Evolutionary conservation across 1,284 basidiomycete genomes (phyloP).

Genomic region (Fistulinella staudtii): DNA sequence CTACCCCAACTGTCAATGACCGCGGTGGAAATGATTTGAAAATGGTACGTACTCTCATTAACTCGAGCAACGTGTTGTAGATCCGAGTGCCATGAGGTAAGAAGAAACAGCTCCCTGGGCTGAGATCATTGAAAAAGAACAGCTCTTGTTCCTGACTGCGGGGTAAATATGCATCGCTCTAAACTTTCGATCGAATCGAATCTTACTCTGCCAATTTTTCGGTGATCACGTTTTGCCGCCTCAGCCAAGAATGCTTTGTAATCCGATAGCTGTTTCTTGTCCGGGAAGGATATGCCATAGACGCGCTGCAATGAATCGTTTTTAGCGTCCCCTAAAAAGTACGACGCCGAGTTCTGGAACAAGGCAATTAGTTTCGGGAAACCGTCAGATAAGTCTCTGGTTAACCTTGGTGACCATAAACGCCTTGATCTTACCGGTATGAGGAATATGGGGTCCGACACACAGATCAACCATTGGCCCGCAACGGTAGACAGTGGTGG

Average conservation of each 20-base stretch:
- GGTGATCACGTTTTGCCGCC: slow-evolving; percentile 95
- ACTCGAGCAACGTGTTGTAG: slow-evolving; percentile 91
- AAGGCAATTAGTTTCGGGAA: background rate
- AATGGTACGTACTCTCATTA: slow-evolving; percentile 72
- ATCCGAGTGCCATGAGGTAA: slow-evolving; percentile 96
- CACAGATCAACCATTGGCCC: slow-evolving; percentile 99
- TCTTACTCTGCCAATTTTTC: slow-evolving; percentile 84
- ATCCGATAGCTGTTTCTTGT: slow-evolving; percentile 92
- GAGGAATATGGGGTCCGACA: slow-evolving; percentile 95
- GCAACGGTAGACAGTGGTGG: slow-evolving; percentile 97
- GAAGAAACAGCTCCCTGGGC: slow-evolving; percentile 96
- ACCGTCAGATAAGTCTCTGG: background rate
- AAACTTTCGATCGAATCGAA: slow-evolving; percentile 9
- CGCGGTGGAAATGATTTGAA: background rate
- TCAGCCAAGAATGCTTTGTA: slow-evolving; percentile 97
- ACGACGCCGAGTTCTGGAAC: slow-evolving; percentile 89
- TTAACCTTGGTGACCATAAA: slow-evolving; percentile 89
- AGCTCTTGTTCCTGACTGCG: slow-evolving; percentile 82
- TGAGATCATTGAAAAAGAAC: slow-evolving; percentile 97
- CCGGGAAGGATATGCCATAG: slow-evolving; percentile 99
- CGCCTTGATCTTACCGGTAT: slow-evolving; percentile 97
- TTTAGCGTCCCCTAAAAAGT: slow-evolving; percentile 93
- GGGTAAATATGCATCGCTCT: slow-evolving; percentile 4
- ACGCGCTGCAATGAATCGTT: slow-evolving; percentile 97
- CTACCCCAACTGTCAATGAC: slow-evolving; percentile 33